These are phyloP conservation scores for Barnettozyma pratensis DNA, from an alignment of 805 yeast genomes.

Conservation along the genomic window DNA sequence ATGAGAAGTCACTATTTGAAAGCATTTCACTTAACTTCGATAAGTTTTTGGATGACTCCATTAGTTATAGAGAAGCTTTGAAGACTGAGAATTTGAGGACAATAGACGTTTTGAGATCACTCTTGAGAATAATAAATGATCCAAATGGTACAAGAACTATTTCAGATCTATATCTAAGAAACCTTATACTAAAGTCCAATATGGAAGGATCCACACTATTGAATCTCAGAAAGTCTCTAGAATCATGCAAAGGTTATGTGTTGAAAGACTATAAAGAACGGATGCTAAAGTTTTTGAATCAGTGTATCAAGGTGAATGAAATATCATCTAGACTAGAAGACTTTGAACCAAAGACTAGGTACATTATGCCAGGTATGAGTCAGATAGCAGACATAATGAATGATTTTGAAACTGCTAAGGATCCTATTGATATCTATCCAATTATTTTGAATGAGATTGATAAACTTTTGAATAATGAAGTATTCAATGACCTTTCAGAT, in stretches of 20 bases:
- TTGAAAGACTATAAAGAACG: constrained; percentile 28
- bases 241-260: constrained; percentile 28
- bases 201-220: constrained; percentile 28
- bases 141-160: constrained; percentile 34
- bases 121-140: constrained; percentile 31
- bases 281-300: constrained; percentile 20
- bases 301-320: constrained; percentile 4
- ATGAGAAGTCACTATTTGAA: constrained; percentile 45
- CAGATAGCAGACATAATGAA: constrained; percentile 6
- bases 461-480: constrained; percentile 16
- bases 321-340: constrained; percentile 9
- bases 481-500: constrained; percentile 22
- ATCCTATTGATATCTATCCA: constrained; percentile 17
- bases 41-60: constrained; percentile 34
- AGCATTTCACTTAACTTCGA: constrained; percentile 45
- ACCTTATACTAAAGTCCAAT: constrained; percentile 24
- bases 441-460: constrained; percentile 15
- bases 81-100: constrained; percentile 25
- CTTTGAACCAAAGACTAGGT: background rate
- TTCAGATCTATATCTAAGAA: constrained; percentile 37
- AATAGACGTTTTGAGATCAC: constrained; percentile 24
- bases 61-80: constrained; percentile 30
- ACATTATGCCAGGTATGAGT: constrained; percentile 17
- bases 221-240: constrained; percentile 28
- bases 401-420: constrained; percentile 3